Evolutionary conservation across 345 rosid species (phyloP).

Genomic region (Mangifera indica): DNA sequence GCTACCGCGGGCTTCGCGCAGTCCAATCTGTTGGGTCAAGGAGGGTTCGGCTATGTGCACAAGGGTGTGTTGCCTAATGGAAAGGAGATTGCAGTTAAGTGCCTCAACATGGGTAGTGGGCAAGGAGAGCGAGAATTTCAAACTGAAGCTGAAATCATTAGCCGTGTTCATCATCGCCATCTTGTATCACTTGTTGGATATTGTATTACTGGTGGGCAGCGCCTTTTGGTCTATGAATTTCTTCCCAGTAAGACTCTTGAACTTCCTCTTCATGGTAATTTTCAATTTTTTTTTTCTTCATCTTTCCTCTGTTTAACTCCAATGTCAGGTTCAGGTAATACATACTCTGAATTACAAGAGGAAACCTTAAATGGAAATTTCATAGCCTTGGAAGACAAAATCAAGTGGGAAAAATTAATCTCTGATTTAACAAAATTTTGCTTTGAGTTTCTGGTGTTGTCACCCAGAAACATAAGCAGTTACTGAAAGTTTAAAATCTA

Average conservation of each 20-base stretch:
- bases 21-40: conserved; percentile 72
- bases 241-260: conserved; percentile 83
- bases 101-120: conserved; percentile 79
- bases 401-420: not conserved
- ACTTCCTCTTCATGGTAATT: conserved; percentile 68
- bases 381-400: not conserved
- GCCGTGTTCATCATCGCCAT: conserved; percentile 94
- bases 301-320: not conserved
- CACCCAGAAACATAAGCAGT: not conserved
- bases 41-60: conserved; percentile 97
- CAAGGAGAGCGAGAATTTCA: conserved; percentile 96
- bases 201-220: conserved; percentile 70
- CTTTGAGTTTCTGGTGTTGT: not conserved
- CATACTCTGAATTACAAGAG: not conserved
- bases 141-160: conserved; percentile 97
- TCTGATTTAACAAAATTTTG: not conserved
- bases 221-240: conserved; percentile 93
- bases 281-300: not conserved
- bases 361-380: not conserved
- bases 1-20: conserved; percentile 78
- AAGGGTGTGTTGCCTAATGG: conserved; percentile 84
- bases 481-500: not conserved
- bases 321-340: not conserved
- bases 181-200: conserved; percentile 95
- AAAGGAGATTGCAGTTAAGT: conserved; percentile 84